phyloP scores from a whole-genome alignment of 441 rosid species.

The Gossypium davidsonii region DNA sequence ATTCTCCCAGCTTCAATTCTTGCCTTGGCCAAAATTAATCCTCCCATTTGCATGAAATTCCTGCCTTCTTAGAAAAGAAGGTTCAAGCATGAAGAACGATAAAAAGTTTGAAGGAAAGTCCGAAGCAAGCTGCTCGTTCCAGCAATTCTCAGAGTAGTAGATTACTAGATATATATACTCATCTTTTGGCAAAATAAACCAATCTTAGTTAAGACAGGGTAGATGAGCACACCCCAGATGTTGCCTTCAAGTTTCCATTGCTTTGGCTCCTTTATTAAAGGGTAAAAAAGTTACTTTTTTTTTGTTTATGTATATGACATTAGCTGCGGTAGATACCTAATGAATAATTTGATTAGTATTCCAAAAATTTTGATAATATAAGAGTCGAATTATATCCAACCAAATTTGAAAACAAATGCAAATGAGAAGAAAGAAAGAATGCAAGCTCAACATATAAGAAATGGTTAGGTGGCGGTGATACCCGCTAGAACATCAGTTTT shows the following conservation, averaged over 20 bases:
- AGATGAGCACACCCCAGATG: neutral
- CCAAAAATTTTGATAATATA: neutral
- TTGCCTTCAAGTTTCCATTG: neutral
- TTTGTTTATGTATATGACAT: neutral
- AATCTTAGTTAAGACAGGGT: neutral
- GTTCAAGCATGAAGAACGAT: neutral
- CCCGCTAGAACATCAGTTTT: conserved; percentile 85
- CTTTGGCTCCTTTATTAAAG: neutral
- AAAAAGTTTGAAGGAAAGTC: neutral
- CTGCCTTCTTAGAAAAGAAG: conserved; percentile 9
- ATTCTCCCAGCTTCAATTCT: conserved; percentile 58
- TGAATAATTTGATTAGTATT: neutral
- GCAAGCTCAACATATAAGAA: neutral
- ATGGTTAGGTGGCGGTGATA: conserved; percentile 58
- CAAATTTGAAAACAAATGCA: neutral
- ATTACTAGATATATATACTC: neutral
- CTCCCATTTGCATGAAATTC: conserved; percentile 69
- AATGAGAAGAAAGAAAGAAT: neutral
- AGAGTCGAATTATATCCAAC: neutral
- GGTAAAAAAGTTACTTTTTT: neutral
- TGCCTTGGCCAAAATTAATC: conserved; percentile 50
- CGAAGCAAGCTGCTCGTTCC: neutral
- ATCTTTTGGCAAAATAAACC: neutral
- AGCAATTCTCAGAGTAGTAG: neutral
- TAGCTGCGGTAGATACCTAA: neutral